phyloP scores from a whole-genome alignment of 768 basidiomycete species.

The Boletus rubescentipes region DNA sequence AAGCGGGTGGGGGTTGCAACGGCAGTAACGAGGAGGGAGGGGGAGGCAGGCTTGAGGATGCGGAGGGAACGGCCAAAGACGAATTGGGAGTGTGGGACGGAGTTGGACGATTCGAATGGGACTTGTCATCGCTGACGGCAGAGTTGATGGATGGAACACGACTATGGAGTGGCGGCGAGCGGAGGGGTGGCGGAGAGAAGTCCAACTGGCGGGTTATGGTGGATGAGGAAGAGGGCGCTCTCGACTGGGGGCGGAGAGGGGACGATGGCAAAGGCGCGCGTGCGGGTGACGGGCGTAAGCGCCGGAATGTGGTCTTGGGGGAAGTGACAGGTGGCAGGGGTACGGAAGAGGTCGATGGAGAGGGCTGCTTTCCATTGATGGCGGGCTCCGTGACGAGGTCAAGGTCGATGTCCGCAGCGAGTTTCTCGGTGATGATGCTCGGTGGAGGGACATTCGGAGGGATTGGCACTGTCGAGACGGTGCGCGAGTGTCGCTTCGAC shows the following conservation, averaged over 20 bases:
- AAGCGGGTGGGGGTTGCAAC: constrained; percentile 11
- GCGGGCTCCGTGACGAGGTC: constrained; percentile 3
- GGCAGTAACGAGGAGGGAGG: constrained; percentile 4
- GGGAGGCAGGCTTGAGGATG: constrained; percentile 6
- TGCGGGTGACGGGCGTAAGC: constrained; percentile 35
- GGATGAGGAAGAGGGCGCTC: constrained; percentile 19
- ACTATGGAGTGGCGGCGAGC: constrained; percentile 28
- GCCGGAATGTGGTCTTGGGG: constrained; percentile 50
- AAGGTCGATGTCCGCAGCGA: not conserved
- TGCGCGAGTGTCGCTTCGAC: constrained; percentile 50
- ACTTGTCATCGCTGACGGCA: constrained; percentile 15
- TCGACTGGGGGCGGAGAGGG: constrained; percentile 33
- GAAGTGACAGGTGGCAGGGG: not conserved
- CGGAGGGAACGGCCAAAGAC: not conserved
- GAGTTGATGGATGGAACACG: constrained; percentile 34
- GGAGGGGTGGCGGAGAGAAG: constrained; percentile 20
- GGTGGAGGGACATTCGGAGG: constrained; percentile 21
- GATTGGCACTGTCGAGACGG: constrained; percentile 31
- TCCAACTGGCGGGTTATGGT: constrained; percentile 25
- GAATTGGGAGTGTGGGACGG: constrained; percentile 14
- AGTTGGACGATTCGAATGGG: constrained; percentile 1
- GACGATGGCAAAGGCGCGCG: constrained; percentile 31
- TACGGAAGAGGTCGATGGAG: constrained; percentile 10
- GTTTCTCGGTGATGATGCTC: constrained; percentile 17
- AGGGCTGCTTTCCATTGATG: constrained; percentile 10